Evolutionary conservation across 2,329 filamentous ascomycete species (phyloP).

Genomic region (Ascochyta clinopodiicola): DNA sequence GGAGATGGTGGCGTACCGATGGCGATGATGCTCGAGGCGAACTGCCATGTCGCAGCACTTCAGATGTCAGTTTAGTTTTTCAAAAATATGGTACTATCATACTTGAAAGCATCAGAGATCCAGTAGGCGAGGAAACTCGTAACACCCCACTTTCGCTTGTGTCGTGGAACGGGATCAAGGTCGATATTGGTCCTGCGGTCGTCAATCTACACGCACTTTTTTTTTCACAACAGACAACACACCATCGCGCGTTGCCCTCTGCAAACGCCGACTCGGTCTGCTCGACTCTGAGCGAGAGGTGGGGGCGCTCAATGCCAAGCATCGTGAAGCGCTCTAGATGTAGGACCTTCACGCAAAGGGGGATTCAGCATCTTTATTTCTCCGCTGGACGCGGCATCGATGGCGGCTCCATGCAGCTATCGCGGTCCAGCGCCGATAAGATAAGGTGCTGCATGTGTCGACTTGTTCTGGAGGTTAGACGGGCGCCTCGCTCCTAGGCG

Average conservation of each 20-base stretch:
- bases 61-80: neutral
- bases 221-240: neutral
- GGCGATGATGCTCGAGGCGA: conserved; percentile 48
- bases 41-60: conserved; percentile 61
- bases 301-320: conserved; percentile 47
- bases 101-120: conserved; percentile 61
- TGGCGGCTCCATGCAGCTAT: conserved; percentile 12
- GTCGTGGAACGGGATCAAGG: conserved; percentile 56
- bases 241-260: conserved; percentile 48
- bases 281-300: conserved; percentile 50
- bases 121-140: conserved; percentile 58
- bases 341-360: neutral
- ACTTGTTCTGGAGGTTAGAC: neutral
- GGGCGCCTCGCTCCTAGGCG: conserved; percentile 1
- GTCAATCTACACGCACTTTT: conserved; percentile 1
- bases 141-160: conserved; percentile 55
- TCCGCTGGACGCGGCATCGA: neutral
- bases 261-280: conserved; percentile 57
- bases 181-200: conserved; percentile 55
- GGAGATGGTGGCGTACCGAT: conserved; percentile 32
- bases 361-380: conserved; percentile 8
- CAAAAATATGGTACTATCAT: neutral
- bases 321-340: conserved; percentile 20
- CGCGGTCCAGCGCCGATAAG: conserved; percentile 9
- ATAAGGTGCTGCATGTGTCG: conserved; percentile 15